Evolutionary conservation across 345 rosid species (phyloP), one percentile per base, ranked within the genome.

Genomic region (Citrus sp.): DNA sequence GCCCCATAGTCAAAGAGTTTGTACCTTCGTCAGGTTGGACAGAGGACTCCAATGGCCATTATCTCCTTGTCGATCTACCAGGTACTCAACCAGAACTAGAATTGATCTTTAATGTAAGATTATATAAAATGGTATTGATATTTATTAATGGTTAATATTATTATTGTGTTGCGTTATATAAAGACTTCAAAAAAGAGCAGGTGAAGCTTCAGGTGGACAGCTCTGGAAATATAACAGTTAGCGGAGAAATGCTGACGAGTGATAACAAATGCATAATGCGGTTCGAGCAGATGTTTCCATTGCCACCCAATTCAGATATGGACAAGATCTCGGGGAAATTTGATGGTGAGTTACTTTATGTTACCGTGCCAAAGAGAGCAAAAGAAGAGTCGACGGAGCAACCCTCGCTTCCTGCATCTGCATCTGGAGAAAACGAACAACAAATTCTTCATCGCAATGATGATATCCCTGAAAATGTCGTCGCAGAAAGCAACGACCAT

Each of bases 41-140:
- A 0, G 87, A 88, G 56, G 91, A 89, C 78, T 56, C 82, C 9
- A 32, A 78, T 22, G 68, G 56, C 82, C 82, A 84, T 79, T 81
- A 63, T 83, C 91, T 91, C 78, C 86, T 86, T 4, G 46, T 91
- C 24, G 83, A 87, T 83, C 90, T 91, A 75, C 94, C 91, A 2
- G 90, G 94, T 89, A 89, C 18, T 51, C 22, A 67, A 32, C 9
- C 67, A 27, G 19, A 46, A 46, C 14, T 10, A 3, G 16, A 46
- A 13, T 13, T 46, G 51, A 46, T 46, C 51, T 13, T 46, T 13
- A 13, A 18, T 12, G 51, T 46, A 46, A 46, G 4, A 46, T 13
- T 46, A 46, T 3, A 12, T 13, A 46, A 1, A 12, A 12, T 13
- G 51, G 2, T 46, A 46, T 46, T 46, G 51, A 12, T 13, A 12